Percentiles rank a stretch among this genome's conserved stretches.
These are phyloP conservation scores for Ceratobasidium sp. DNA, from an alignment of 1,284 basidiomycete species.

Conservation along the genomic window DNA sequence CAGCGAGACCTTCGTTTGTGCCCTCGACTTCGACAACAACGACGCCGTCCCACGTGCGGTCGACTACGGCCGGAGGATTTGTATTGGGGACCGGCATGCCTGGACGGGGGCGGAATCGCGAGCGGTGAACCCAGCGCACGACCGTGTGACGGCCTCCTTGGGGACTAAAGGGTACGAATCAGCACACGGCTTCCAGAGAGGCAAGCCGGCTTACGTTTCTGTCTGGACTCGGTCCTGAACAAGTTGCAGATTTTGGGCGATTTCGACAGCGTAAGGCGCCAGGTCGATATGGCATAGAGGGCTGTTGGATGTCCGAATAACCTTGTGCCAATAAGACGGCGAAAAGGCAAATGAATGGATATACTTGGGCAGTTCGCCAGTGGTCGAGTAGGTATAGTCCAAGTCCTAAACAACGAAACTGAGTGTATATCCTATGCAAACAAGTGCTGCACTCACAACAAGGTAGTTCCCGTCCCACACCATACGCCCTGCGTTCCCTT, in stretches of 20 bases:
- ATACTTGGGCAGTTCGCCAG: slow-evolving; percentile 79
- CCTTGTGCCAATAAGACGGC: slow-evolving; percentile 85
- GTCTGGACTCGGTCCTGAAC: slow-evolving; percentile 79
- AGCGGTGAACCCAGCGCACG: slow-evolving; percentile 82
- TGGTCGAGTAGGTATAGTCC: slow-evolving; percentile 77
- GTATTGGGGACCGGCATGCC: slow-evolving; percentile 51
- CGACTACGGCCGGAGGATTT: slow-evolving; percentile 60
- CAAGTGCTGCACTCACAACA: slow-evolving; percentile 64
- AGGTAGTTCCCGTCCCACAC: slow-evolving; percentile 86
- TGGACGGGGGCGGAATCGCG: slow-evolving; percentile 72
- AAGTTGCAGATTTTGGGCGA: slow-evolving; percentile 74
- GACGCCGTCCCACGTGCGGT: slow-evolving; percentile 80
- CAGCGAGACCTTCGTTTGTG: slow-evolving; percentile 81
- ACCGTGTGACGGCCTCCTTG: slow-evolving; percentile 80
- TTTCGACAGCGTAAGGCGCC: slow-evolving; percentile 77
- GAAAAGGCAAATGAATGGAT: slow-evolving; percentile 78
- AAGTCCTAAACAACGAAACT: slow-evolving; percentile 66
- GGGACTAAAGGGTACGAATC: slow-evolving; percentile 60
- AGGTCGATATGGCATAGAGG: slow-evolving; percentile 79
- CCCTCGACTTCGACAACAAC: slow-evolving; percentile 84
- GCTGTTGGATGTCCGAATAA: slow-evolving; percentile 74
- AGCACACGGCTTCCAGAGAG: slow-evolving; percentile 7
- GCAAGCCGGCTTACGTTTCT: slow-evolving; percentile 70
- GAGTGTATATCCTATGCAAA: not conserved
- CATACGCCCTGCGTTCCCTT: slow-evolving; percentile 79